phyloP scores from a whole-genome alignment of 1,284 basidiomycete species.

The Tilletia walkeri region DNA sequence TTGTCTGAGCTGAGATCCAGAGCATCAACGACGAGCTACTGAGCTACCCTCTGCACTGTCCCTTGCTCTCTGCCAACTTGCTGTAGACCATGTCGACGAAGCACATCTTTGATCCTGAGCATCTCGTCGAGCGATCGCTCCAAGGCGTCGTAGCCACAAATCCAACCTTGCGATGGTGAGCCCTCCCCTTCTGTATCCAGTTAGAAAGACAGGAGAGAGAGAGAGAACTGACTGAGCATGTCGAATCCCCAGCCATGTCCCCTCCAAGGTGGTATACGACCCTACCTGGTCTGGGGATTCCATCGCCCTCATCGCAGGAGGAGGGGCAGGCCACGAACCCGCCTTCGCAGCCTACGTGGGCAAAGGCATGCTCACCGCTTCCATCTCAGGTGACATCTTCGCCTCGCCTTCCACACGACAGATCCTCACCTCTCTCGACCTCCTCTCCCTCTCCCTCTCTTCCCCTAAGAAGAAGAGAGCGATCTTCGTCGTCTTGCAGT shows the following conservation, averaged over 20 bases:
- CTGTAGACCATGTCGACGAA: constrained; percentile 47
- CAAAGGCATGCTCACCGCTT: constrained; percentile 57
- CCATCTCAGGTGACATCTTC: constrained; percentile 61
- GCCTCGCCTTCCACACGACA: constrained; percentile 60
- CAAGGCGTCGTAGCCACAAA: constrained; percentile 50
- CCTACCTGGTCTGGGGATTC: constrained; percentile 51
- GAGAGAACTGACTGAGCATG: too few relatives aligned
- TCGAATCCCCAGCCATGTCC: constrained; percentile 34
- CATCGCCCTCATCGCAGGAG: constrained; percentile 59
- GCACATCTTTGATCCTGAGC: constrained; percentile 48
- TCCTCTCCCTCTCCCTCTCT: constrained; percentile 46
- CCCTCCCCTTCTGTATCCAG: constrained; percentile 9
- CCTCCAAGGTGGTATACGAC: constrained; percentile 54
- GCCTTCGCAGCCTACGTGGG: constrained; percentile 57
- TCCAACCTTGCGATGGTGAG: constrained; percentile 49
- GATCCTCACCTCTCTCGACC: constrained; percentile 58
- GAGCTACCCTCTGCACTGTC: too few relatives aligned
- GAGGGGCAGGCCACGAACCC: constrained; percentile 60
- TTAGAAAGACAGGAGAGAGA: background rate
- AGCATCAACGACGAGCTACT: too few relatives aligned
- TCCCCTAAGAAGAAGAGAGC: constrained; percentile 28
- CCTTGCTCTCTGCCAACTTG: too few relatives aligned
- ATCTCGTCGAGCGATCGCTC: constrained; percentile 52
- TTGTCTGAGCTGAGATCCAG: too few relatives aligned
- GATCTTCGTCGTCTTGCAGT: constrained; percentile 57